Evolutionary conservation across 768 basidiomycete genomes (phyloP), one percentile per base, ranked within the genome.

Genomic region (Rhodosporidiobolus odoratus): DNA sequence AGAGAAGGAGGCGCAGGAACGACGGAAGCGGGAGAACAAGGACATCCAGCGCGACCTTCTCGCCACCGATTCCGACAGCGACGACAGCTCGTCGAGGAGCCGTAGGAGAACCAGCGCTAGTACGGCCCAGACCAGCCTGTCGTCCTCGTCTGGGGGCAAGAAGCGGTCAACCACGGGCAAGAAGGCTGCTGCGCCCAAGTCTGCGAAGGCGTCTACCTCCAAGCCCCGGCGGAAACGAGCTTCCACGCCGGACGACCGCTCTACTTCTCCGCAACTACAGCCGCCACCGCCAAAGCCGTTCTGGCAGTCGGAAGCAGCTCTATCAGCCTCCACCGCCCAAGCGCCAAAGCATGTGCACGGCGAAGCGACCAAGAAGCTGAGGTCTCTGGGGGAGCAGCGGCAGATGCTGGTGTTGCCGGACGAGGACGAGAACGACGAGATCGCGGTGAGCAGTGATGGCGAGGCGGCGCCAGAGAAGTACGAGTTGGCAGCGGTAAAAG

Each of bases 401-500:
- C 8, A 13, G 45, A 53, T 53, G 34, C 57, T 72, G 56, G 70
- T 59, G 21, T 19, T 66, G 32, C 60, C 41, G 0, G 47, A 59
- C 10, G 59, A 59, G 17, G 65, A 52, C 25, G 57, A 27, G 38
- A 34, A 35, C 0, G 71, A 72, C 56, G 63, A 68, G 40, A 68
- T 68, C 34, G 50, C 43, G 9, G 37, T 9, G 25, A 58, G 59
- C 38, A 62, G 59, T 23, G 34, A 8, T 2, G 32, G 32, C 21
- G 60, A 50, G 5, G 62, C 30, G 25, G 62, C 32, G 19, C 53
- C 38, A 53, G 27, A 27, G 15, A 50, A 37, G 38, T 72, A 72
- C 57, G 71, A 72, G 58, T 35, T 30, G 12, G 59, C 57, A 0
- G 63, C 66, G 21, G 63, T 60, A 16, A 68, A 62, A 56, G 32